Percentiles rank a stretch among this genome's conserved stretches.
phyloP scores from a whole-genome alignment of 2,329 filamentous ascomycete genomes.

The Sphaerostilbella broomeana region DNA sequence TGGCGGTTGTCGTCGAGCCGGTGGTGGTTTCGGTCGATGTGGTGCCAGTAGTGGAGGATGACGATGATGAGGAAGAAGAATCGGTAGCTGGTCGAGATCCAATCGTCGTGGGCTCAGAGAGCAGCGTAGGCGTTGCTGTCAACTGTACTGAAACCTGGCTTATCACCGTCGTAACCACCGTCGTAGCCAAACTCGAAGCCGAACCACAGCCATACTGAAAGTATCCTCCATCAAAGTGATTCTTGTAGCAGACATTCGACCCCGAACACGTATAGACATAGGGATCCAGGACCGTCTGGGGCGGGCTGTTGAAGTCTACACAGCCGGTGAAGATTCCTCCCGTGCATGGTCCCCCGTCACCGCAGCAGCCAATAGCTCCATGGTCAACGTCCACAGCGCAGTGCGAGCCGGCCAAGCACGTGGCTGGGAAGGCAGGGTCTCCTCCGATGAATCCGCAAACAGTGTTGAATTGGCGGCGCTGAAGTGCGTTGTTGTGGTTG shows the following conservation, averaged over 20 bases:
- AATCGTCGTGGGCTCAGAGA: conserved; percentile 37
- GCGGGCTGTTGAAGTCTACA: conserved; percentile 44
- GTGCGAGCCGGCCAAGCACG: conserved; percentile 51
- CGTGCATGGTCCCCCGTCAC: conserved; percentile 44
- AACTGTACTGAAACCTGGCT: conserved; percentile 35
- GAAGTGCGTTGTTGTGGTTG: conserved; percentile 30
- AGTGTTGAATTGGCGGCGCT: conserved; percentile 43
- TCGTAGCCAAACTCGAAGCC: conserved; percentile 41
- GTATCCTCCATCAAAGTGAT: conserved; percentile 48
- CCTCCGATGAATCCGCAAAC: conserved; percentile 54
- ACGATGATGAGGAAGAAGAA: neutral
- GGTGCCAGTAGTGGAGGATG: no score
- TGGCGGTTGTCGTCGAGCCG: neutral
- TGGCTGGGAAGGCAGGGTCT: conserved; percentile 45
- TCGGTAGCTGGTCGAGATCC: conserved; percentile 19
- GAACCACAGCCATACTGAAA: conserved; percentile 52
- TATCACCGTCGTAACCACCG: conserved; percentile 40
- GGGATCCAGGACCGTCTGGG: conserved; percentile 46
- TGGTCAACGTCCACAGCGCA: conserved; percentile 47
- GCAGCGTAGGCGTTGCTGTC: conserved; percentile 32
- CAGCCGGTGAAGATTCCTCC: conserved; percentile 52
- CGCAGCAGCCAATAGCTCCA: conserved; percentile 50
- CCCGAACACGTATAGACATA: conserved; percentile 52
- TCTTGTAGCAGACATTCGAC: conserved; percentile 47
- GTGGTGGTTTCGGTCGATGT: neutral